Conservation (phyloP, 2,329 filamentous ascomycete species). For the Arthrobotrys entomopaga region DNA sequence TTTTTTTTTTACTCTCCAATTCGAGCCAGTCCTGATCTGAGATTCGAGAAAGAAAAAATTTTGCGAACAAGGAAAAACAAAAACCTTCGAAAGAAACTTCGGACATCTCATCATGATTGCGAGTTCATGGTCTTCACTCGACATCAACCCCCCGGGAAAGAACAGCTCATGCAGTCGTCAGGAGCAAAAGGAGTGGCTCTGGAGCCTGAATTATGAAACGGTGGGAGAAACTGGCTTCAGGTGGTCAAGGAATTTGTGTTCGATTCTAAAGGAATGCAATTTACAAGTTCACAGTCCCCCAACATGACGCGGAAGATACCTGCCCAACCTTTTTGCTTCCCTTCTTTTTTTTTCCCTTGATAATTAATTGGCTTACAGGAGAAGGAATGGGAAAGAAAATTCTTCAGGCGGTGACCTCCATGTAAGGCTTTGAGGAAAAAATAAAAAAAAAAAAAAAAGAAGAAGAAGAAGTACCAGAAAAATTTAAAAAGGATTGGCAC, state of each 20-base stretch:
- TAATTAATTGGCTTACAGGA: conserved; percentile 26
- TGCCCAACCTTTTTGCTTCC: conserved; percentile 47
- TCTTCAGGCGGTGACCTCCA: conserved; percentile 52
- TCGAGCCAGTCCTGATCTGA: conserved; percentile 19
- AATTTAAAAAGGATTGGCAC: conserved; percentile 33
- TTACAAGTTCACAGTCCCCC: conserved; percentile 31
- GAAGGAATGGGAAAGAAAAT: conserved; percentile 35
- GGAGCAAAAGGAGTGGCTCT: conserved; percentile 47
- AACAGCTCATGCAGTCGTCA: conserved; percentile 46
- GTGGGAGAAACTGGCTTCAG: conserved; percentile 27
- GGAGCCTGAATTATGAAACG: conserved; percentile 46
- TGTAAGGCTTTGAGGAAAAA: conserved; percentile 25
- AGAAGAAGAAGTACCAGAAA: no score
- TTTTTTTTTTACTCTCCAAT: conserved; percentile 17
- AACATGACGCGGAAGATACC: conserved; percentile 45
- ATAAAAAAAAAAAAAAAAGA: conserved; percentile 5
- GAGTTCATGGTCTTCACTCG: conserved; percentile 38
- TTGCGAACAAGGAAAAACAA: not conserved
- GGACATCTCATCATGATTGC: conserved; percentile 44
- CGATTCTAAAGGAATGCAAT: conserved; percentile 31
- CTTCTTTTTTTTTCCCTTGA: conserved; percentile 8
- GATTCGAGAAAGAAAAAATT: not conserved
- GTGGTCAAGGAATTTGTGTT: conserved; percentile 38
- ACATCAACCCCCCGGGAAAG: conserved; percentile 25
- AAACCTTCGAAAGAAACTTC: conserved; percentile 8